Evolutionary conservation across 495 filamentous ascomycete genomes (phyloP), one percentile per base, ranked within the genome.

Genomic region (Penicillium coprophilum): DNA sequence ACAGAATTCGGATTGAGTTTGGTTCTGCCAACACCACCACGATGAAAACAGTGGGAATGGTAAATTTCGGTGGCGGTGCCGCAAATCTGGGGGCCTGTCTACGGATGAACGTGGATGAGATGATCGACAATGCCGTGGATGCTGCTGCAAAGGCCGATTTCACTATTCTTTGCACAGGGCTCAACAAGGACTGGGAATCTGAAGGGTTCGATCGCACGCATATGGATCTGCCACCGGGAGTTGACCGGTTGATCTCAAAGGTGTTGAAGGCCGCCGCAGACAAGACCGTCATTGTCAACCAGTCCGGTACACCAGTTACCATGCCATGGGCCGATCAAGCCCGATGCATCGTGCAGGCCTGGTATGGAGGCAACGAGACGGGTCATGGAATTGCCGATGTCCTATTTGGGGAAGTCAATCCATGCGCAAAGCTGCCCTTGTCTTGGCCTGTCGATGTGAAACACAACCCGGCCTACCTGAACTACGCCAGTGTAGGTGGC

Each of bases 181-280:
- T 92, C 30, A 88, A 89, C 65, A 82, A 80, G 31, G 90, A 94
- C 64, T 92, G 89, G 89, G 90, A 92, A 70, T 88, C 86, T 27
- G 90, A 93, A 71, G 90, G 90, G 6, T 89, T 89, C 57, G 89
- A 92, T 67, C 80, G 89, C 27, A 76, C 83, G 60, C 83, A 81
- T 31, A 91, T 92, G 88, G 85, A 89, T 62, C 79, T 92, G 19
- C 89, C 88, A 10, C 82, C 84, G 6, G 63, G 61, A 2, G 81
- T 81, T 58, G 87, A 92, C 63, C 75, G 79, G 28, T 76, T 93
- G 34, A 80, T 92, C 53, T 74, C 81, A 36, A 81, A 79, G 30
- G 83, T 92, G 4, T 71, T 87, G 10, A 67, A 77, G 24, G 87
- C 82, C 10, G 89, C 89, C 57, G 84, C 88, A 8, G 73, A 77